phyloP scores from a whole-genome alignment of 331 rosid species.

The Acacia concinna region DNA sequence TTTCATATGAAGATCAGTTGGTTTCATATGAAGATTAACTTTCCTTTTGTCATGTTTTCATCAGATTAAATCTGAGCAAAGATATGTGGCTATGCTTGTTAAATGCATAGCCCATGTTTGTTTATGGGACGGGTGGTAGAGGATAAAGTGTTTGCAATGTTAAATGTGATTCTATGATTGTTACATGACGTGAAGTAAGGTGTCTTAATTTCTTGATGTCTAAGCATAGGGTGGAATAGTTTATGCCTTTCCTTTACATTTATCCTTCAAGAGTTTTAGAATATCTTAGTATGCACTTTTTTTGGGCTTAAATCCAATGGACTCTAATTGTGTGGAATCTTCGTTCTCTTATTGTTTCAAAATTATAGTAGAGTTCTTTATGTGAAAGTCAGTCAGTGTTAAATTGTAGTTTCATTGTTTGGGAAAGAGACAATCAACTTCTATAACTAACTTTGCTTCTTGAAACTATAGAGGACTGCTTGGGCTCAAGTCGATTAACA shows the following conservation, averaged over 20 bases:
- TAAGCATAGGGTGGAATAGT: background rate
- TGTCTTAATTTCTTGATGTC: background rate
- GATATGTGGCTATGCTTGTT: background rate
- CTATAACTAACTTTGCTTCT: background rate
- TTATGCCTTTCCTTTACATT: background rate
- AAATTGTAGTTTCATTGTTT: background rate
- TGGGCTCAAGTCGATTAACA: background rate
- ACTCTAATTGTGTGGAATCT: background rate
- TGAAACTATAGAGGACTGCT: background rate
- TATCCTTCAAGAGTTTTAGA: background rate
- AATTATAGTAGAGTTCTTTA: background rate
- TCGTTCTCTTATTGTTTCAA: background rate
- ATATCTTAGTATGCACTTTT: background rate
- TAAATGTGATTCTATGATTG: background rate
- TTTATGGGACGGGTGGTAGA: background rate
- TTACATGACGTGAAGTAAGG: background rate
- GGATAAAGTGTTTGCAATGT: background rate
- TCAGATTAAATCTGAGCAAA: constrained; percentile 8
- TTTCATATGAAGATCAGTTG: background rate
- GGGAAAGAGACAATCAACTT: background rate
- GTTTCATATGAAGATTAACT: background rate
- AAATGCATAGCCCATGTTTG: constrained; percentile 7
- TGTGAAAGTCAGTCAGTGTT: background rate
- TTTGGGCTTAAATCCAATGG: background rate
- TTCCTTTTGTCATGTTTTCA: constrained; percentile 3